These are phyloP conservation scores for Myxozyma lipomycoides DNA, from an alignment of 805 yeast species.

Conservation along the genomic window DNA sequence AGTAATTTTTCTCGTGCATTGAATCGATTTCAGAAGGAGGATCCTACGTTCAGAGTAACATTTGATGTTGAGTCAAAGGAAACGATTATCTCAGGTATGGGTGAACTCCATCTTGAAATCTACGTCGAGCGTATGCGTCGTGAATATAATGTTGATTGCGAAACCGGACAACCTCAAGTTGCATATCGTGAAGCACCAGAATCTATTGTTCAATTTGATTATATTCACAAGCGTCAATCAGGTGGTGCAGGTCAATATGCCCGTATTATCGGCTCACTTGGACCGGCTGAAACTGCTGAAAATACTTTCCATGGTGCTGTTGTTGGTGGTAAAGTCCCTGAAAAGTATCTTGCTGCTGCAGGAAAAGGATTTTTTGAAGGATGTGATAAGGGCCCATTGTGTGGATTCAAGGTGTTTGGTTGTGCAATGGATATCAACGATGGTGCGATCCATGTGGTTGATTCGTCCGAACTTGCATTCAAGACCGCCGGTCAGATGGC, in stretches of 20 bases:
- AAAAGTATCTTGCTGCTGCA: slow-evolving; percentile 90
- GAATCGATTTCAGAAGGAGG: slow-evolving; percentile 97
- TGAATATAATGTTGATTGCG: slow-evolving; percentile 93
- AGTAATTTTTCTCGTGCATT: slow-evolving; percentile 93
- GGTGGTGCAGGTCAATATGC: slow-evolving; percentile 99
- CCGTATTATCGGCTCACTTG: slow-evolving; percentile 79
- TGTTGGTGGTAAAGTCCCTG: slow-evolving; percentile 96
- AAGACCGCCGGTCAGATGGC: slow-evolving; percentile 89
- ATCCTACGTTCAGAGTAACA: slow-evolving; percentile 93
- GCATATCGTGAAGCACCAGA: slow-evolving; percentile 93
- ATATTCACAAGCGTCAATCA: slow-evolving; percentile 94
- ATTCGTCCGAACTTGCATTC: slow-evolving; percentile 93
- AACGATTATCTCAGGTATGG: slow-evolving; percentile 95
- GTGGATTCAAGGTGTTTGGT: slow-evolving; percentile 91
- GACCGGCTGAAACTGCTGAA: slow-evolving; percentile 37
- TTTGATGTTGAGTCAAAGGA: slow-evolving; percentile 90
- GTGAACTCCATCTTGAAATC: slow-evolving; percentile 94
- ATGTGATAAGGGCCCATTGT: slow-evolving; percentile 91
- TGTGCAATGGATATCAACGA: slow-evolving; percentile 90
- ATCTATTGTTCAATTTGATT: slow-evolving; percentile 71
- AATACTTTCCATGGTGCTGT: slow-evolving; percentile 80
- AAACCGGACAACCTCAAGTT: slow-evolving; percentile 96
- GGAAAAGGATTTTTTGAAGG: slow-evolving; percentile 86
- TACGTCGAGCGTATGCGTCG: slow-evolving; percentile 98
- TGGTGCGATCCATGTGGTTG: slow-evolving; percentile 97